These are phyloP conservation scores for Nigrospora sphaerica DNA, from an alignment of 2,329 filamentous ascomycete species.

Conservation along the genomic window DNA sequence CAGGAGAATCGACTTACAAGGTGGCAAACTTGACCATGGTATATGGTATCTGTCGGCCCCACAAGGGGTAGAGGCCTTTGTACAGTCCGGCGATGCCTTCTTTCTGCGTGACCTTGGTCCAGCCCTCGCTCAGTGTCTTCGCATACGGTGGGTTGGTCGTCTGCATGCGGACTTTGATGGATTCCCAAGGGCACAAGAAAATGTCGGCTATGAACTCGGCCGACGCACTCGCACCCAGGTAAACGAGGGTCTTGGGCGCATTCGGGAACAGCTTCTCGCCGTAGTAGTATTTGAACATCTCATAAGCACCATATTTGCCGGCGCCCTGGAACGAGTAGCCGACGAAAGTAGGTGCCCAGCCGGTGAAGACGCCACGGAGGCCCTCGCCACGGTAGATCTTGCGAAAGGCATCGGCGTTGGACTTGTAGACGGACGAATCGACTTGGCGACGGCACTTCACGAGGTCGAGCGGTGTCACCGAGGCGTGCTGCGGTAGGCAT, in stretches of 20 bases:
- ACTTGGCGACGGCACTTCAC: slow-evolving; percentile 86
- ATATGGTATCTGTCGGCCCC: slow-evolving; percentile 83
- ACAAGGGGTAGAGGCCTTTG: slow-evolving; percentile 81
- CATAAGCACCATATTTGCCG: slow-evolving; percentile 84
- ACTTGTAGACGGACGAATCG: slow-evolving; percentile 71
- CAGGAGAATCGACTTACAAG: not conserved
- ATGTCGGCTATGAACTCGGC: slow-evolving; percentile 70
- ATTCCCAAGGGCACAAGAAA: slow-evolving; percentile 75
- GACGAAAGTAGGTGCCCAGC: slow-evolving; percentile 76
- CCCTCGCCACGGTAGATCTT: slow-evolving; percentile 69
- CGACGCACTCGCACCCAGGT: slow-evolving; percentile 63
- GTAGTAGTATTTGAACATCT: slow-evolving; percentile 85
- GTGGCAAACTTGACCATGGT: slow-evolving; percentile 44
- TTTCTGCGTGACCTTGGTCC: slow-evolving; percentile 57
- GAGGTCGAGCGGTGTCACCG: slow-evolving; percentile 59
- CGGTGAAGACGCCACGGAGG: slow-evolving; percentile 73
- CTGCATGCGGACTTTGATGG: slow-evolving; percentile 81
- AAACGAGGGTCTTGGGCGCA: slow-evolving; percentile 71
- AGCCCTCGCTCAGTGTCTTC: slow-evolving; percentile 61
- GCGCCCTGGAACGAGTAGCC: slow-evolving; percentile 78
- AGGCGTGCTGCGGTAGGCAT: not conserved
- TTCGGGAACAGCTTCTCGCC: slow-evolving; percentile 63
- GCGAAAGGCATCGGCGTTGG: slow-evolving; percentile 73
- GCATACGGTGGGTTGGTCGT: slow-evolving; percentile 74
- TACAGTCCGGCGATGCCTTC: slow-evolving; percentile 68